Evolutionary conservation across 768 basidiomycete species (phyloP).

Genomic region (Gyrodon lividus): DNA sequence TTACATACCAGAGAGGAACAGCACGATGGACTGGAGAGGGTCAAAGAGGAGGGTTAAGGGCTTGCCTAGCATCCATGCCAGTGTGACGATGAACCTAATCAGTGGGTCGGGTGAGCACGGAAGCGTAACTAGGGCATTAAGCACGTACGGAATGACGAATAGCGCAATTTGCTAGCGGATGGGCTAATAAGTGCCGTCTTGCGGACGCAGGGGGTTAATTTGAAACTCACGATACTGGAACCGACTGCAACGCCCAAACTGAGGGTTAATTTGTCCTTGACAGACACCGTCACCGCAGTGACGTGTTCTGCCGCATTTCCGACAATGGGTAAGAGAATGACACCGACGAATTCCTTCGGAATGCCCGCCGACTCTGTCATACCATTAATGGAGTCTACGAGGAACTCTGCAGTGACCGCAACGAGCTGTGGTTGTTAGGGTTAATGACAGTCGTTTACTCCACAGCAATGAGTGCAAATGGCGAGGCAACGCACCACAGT

Average conservation of each 20-base stretch:
- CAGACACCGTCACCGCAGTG: slow-evolving; percentile 88
- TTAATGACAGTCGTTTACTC: not conserved
- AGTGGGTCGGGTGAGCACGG: slow-evolving; percentile 8
- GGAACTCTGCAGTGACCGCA: slow-evolving; percentile 56
- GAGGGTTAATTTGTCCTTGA: slow-evolving; percentile 85
- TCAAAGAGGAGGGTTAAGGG: slow-evolving; percentile 83
- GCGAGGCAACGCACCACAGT: slow-evolving; percentile 52
- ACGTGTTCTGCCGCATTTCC: slow-evolving; percentile 91
- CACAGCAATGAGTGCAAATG: not conserved
- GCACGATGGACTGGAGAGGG: slow-evolving; percentile 65
- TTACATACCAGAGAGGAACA: slow-evolving; percentile 25
- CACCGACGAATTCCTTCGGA: slow-evolving; percentile 78
- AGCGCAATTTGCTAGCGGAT: slow-evolving; percentile 64
- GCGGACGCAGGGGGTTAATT: not conserved
- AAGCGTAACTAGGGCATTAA: not conserved
- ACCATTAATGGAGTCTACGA: slow-evolving; percentile 82
- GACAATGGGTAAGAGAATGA: slow-evolving; percentile 88
- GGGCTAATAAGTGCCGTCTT: not conserved
- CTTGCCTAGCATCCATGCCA: slow-evolving; percentile 81
- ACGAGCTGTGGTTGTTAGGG: slow-evolving; percentile 41
- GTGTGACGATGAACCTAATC: slow-evolving; percentile 64
- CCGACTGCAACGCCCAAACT: slow-evolving; percentile 90
- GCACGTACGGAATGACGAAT: slow-evolving; percentile 59
- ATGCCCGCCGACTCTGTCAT: slow-evolving; percentile 58
- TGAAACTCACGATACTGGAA: slow-evolving; percentile 64